Base-by-base conservation (phyloP, 2,329 filamentous ascomycete species). In the Penicillium sclerotigenum region DNA sequence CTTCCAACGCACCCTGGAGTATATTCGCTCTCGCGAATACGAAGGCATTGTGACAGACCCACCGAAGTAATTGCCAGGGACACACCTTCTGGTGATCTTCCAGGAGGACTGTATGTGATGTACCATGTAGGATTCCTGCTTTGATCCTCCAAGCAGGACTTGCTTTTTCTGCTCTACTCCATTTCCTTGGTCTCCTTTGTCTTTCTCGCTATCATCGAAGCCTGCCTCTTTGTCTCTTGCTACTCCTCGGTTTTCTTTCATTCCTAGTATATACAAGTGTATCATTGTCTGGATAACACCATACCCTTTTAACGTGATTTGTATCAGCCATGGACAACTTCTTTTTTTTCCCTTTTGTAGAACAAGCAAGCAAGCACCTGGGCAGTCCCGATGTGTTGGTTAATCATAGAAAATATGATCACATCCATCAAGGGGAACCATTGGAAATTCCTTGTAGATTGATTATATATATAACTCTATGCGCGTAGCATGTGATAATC, bases 1-100 rank as follows among this genome's bases (percentile, higher is more conserved):
- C 75, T 99, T 99, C 77, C 84, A 95, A 75, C 86, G 95, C 62
- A 99, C 94, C 5, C 79, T 99, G 67, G 92, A 97, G 59, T 96
- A 97, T 71, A 97, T 99, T 68, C 84, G 85, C 60, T 89, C 88
- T 59, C 85, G 95, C 70, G 91, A 96, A 67, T 97, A 96, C 68
- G 94, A 97, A 70, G 94, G 93, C 1, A 86, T 99, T 38, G 86
- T 97, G 57, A 83, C 90, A 53, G 83, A 88, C 62, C 83, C 84
- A 64, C 78, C 53, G 13, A 56, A 56, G 34, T 56, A 46, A 52
- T 45, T 24, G 16, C 33, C 18, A n/a, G 18, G 38, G 37, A 29
- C 26, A 16, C 28, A 5, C 22, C 28, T 33, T 13, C 37, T 9
- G 11, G 18, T 42, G 14, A 37, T 22, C 40, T 26, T 36, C 26